Evolutionary conservation across 805 yeast species (phyloP), one percentile per base, ranked within the genome.

Genomic region (Saturnispora silvae): DNA sequence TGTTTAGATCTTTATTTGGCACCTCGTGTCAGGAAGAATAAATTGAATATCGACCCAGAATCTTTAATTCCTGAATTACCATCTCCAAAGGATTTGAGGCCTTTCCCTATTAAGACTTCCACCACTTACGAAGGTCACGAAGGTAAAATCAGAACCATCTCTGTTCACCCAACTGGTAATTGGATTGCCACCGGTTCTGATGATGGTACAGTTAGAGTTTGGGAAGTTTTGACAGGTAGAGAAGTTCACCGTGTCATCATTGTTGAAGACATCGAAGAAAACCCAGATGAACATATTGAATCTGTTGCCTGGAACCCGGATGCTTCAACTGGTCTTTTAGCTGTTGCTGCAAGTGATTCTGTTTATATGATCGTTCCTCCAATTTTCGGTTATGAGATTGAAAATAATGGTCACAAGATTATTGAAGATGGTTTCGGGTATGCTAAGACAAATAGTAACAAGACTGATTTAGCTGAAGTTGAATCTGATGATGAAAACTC

Each of bases 101-200:
- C 98, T 14, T 92, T 92, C 78, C 98, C 98, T 35, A 82, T 86
- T 51, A 74, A 77, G 53, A 77, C 92, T 48, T 81, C 96, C 3
- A 86, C 95, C 4, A 61, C 76, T 2, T 89, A 75, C 57, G 69
- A 68, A 43, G 98, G 98, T 22, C 98, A 89, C 56, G 62, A 63
- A 30, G 95, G 80, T 31, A 78, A 78, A 51, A 77, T 92, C 34
- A 77, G 98, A 57, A 68, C 89, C 2, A 53, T 92, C 20, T 74
- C 87, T 7, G 71, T 89, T 33, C 95, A 89, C 55, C 94, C 95
- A 35, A 67, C 77, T 23, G 98, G 98, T 4, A 67, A 81, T 49
- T 92, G 95, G 92, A 65, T 92, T 40, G 98, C 98, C 16, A 92
- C 98, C 3, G 98, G 96, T 41, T 82, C 95, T 14, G 97, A 92